Evolutionary conservation across 345 rosid genomes (phyloP).

Genomic region (Aethionema arabicum): DNA sequence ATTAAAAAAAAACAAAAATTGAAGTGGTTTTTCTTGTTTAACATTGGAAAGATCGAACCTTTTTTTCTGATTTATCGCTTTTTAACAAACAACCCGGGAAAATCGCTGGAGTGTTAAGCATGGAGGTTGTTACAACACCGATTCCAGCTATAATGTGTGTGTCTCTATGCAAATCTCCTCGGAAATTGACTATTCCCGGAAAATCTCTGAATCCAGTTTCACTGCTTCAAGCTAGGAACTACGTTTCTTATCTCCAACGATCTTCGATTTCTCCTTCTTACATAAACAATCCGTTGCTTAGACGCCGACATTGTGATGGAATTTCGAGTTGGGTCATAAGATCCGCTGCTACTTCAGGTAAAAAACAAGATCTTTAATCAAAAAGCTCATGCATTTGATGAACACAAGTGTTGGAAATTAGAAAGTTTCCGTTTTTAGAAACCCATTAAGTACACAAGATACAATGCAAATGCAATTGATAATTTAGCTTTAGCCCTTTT

Average conservation of each 20-base stretch:
- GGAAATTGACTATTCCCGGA: conserved; percentile 13
- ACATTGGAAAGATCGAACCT: neutral
- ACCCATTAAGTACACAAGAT: too few relatives aligned
- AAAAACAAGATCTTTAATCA: conserved; percentile 8
- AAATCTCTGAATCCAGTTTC: conserved; percentile 21
- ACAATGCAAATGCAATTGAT: too few relatives aligned
- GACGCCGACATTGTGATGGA: conserved; percentile 11
- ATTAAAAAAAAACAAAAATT: too few relatives aligned
- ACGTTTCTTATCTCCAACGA: conserved; percentile 25
- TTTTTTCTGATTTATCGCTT: conserved; percentile 6
- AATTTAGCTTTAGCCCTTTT: too few relatives aligned
- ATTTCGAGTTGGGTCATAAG: conserved; percentile 31
- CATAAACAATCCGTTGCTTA: neutral
- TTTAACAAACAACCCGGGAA: too few relatives aligned
- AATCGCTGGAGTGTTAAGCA: conserved; percentile 27
- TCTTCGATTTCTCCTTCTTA: conserved; percentile 3
- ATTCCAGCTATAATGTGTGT: conserved; percentile 36
- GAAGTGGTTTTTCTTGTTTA: neutral
- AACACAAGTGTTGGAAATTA: too few relatives aligned
- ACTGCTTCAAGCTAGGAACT: conserved; percentile 10
- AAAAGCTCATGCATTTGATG: too few relatives aligned
- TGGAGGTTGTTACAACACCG: conserved; percentile 34
- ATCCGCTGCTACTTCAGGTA: conserved; percentile 53
- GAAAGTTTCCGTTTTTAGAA: too few relatives aligned
- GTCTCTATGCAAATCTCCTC: conserved; percentile 21